These are phyloP conservation scores for Sporothrix protearum DNA, from an alignment of 2,329 filamentous ascomycete species.

Conservation along the genomic window DNA sequence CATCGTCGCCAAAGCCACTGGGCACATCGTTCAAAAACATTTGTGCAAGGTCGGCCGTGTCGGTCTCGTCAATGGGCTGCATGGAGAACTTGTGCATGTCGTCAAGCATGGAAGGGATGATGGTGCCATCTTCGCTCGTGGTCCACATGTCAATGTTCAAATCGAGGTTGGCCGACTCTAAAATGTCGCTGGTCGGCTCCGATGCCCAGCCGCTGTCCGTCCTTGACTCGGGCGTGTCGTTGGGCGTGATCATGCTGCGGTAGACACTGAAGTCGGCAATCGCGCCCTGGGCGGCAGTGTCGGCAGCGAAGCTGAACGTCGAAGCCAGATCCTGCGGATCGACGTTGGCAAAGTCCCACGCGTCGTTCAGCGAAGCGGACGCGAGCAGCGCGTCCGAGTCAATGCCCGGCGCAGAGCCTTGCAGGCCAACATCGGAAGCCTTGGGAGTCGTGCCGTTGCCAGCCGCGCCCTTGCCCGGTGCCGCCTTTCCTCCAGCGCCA, in stretches of 20 bases:
- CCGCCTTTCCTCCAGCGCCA: slow-evolving; percentile 39
- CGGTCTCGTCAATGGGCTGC: slow-evolving; percentile 32
- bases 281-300: slow-evolving; percentile 44
- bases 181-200: slow-evolving; percentile 60
- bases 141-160: slow-evolving; percentile 50
- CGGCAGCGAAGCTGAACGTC: slow-evolving; percentile 39
- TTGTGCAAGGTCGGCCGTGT: slow-evolving; percentile 26
- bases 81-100: slow-evolving; percentile 42
- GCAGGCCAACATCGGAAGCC: slow-evolving; percentile 23
- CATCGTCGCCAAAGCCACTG: slow-evolving; percentile 1
- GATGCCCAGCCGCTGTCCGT: slow-evolving; percentile 55
- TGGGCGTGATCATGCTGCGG: slow-evolving; percentile 52
- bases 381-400: slow-evolving; percentile 29
- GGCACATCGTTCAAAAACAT: slow-evolving; percentile 42
- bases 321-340: slow-evolving; percentile 52
- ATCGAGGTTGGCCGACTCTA: slow-evolving; percentile 52
- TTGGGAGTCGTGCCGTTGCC: slow-evolving; percentile 34
- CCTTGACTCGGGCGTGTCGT: slow-evolving; percentile 62
- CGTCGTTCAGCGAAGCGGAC: slow-evolving; percentile 28
- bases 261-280: slow-evolving; percentile 54
- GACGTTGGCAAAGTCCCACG: slow-evolving; percentile 44
- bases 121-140: slow-evolving; percentile 44
- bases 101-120: slow-evolving; percentile 38
- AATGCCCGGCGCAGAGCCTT: slow-evolving; percentile 32
- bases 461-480: slow-evolving; percentile 25